Evolutionary conservation across 1,139 yeast genomes (phyloP).

Genomic region (Geotrichum aggregatum): DNA sequence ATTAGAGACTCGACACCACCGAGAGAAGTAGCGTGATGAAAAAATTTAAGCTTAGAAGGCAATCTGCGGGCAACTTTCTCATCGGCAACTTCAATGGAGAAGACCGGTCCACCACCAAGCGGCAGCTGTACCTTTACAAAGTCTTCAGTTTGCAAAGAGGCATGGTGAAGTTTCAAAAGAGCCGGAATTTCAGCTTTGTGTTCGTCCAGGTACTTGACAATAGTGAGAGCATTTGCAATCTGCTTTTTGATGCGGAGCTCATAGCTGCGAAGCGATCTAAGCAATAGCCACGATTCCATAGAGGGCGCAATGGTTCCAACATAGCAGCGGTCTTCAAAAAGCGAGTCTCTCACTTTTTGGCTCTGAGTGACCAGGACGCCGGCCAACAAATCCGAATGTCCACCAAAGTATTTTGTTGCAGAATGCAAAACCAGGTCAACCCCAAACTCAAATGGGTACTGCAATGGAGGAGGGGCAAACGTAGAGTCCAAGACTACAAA

Average conservation of each 20-base stretch:
- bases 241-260: slow-evolving; percentile 67
- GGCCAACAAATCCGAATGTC: slow-evolving; percentile 87
- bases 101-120: slow-evolving; percentile 70
- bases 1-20: slow-evolving; percentile 92
- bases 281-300: slow-evolving; percentile 66
- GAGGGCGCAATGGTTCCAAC: slow-evolving; percentile 78
- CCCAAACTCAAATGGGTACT: slow-evolving; percentile 72
- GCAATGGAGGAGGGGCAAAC: slow-evolving; percentile 89
- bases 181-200: slow-evolving; percentile 48
- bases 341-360: slow-evolving; percentile 42
- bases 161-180: slow-evolving; percentile 56
- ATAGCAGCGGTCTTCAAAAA: slow-evolving; percentile 58
- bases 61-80: slow-evolving; percentile 57
- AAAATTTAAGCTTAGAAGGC: slow-evolving; percentile 64
- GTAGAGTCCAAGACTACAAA: slow-evolving; percentile 74
- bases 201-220: slow-evolving; percentile 56
- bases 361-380: slow-evolving; percentile 70
- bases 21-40: slow-evolving; percentile 86
- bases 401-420: slow-evolving; percentile 88
- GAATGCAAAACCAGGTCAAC: slow-evolving; percentile 85
- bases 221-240: slow-evolving; percentile 55
- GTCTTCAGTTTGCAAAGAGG: slow-evolving; percentile 65
- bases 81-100: slow-evolving; percentile 54
- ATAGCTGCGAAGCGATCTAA: slow-evolving; percentile 76
- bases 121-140: slow-evolving; percentile 63